Evolutionary conservation across 345 rosid species (phyloP), one percentile per base, ranked within the genome.

Genomic region (Salix arbutifolia): DNA sequence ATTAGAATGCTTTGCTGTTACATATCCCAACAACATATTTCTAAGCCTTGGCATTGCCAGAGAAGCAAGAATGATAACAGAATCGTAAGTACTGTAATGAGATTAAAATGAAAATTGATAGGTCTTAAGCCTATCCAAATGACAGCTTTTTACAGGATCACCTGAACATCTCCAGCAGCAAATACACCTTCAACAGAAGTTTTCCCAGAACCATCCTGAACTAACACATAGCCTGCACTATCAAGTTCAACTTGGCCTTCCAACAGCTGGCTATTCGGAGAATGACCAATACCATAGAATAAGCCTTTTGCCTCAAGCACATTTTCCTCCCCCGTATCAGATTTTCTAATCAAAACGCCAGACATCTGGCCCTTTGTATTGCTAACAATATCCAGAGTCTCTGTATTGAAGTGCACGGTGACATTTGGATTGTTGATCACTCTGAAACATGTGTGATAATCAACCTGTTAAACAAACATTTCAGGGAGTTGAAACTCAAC

Each of bases 391-490:
- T 95, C 98, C 86, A 87, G 89, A 0, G 94, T 71, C 86, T 93
- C 94, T 71, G 93, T 89, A 84, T 90, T 91, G 93, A 87, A 95
- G 88, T 95, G 99, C 87, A 95, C 87, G 21, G 94, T 90, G 87
- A 95, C 83, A 83, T 95, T 95, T 76, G 94, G 96, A 87, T 88
- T 95, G 92, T 91, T 93, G 92, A 85, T 74, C 92, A 95, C 99
- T 95, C 98, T 95, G 99, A 89, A 95, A 93, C 98, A 95, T 95
- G 90, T 94, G 98, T 83, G 97, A 93, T 95, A 93, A 95, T 90
- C 89, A 95, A 93, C 99, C 97, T 95, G 98, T 95, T 93, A 93
- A 91, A 89, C 85, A 95, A 93, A 95, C 92, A 95, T 46, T 91
- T 85, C 91, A 95, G 94, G 98, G 88, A 87, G 98, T 95, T 95